Base-by-base conservation (phyloP, 2,329 filamentous ascomycete genomes). In the Arthrocladium fulminans region DNA sequence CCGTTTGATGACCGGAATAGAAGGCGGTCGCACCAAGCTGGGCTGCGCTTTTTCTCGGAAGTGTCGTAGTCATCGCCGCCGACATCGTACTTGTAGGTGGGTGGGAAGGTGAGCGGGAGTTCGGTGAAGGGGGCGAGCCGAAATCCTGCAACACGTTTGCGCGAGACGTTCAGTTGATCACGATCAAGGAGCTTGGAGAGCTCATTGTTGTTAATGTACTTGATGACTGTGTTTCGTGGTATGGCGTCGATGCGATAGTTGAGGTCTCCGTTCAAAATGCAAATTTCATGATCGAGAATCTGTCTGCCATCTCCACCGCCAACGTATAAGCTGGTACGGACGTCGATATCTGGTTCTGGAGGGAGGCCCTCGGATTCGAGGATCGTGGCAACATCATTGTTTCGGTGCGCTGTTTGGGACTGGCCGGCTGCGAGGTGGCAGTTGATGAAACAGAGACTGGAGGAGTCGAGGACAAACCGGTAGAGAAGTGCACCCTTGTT, bases 171-270 rank as follows among this genome's bases (percentile, higher is more conserved):
- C 3, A 98, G 75, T 63, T 98, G 92, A 61, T 98, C 92, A 42
- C 92, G 82, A 50, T 97, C 90, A 0, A 98, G 80, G 1, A 98
- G 77, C 62, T 95, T 94, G 23, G 74, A 61, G 2, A 97, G 74
- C 57, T 97, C 94, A 53, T 84, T 83, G 35, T 83, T 76, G 54
- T 86, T 83, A 44, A 97, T 80, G 1, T 88, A 88, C 51, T 83
- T 83, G 47, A 97, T 84, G 2, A 98, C 90, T 0, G 86, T 88
- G 60, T 97, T 88, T 43, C 92, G 86, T 15, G 88, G 88, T 80
- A 97, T 96, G 20, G 89, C 88, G 65, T 98, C 92, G 60, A 98
- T 97, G 53, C 92, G 88, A 66, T 98, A 98, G 67, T 98, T 98
- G 43, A 98, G 75, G 64, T 98, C 92, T 23, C 92, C 92, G 60